Evolutionary conservation across 2,329 filamentous ascomycete species (phyloP).

Genomic region (Exophiala mesophila): DNA sequence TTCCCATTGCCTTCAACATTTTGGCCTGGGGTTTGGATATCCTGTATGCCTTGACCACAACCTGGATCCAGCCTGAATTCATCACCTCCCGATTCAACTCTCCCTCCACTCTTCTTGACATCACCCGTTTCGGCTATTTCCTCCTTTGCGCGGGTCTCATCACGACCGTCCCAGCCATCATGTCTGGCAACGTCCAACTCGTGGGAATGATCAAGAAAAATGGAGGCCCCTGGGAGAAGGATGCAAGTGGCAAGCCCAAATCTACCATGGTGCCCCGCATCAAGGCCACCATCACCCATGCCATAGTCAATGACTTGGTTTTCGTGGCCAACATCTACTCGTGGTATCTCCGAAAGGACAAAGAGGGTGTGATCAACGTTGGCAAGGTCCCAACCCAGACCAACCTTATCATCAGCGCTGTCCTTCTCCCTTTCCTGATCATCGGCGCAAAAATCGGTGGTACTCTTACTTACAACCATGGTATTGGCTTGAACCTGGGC

Average conservation of each 20-base stretch:
- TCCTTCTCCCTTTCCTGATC: constrained; percentile 20
- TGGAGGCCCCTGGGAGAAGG: constrained; percentile 27
- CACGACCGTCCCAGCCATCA: constrained; percentile 26
- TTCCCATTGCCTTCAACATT: constrained; percentile 28
- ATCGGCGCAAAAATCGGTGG: constrained; percentile 24
- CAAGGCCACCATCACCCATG: constrained; percentile 26
- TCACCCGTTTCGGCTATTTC: constrained; percentile 25
- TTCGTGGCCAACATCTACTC: constrained; percentile 25
- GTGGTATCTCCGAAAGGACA: constrained; percentile 26
- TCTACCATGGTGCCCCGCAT: constrained; percentile 26
- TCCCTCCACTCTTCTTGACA: constrained; percentile 24
- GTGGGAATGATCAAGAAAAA: constrained; percentile 28
- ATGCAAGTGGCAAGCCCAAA: constrained; percentile 24
- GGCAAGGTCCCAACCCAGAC: constrained; percentile 22
- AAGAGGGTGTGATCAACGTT: constrained; percentile 18
- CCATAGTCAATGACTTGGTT: constrained; percentile 25
- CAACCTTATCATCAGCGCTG: constrained; percentile 23
- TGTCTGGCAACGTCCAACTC: constrained; percentile 27
- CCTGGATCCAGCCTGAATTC: constrained; percentile 23
- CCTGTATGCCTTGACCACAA: constrained; percentile 24
- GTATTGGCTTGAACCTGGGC: constrained; percentile 26
- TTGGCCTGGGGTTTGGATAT: constrained; percentile 27
- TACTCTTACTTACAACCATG: constrained; percentile 25
- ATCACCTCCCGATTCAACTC: constrained; percentile 24
- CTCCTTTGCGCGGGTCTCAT: constrained; percentile 25